Evolutionary conservation across 2,329 filamentous ascomycete species (phyloP), one percentile per base, ranked within the genome.

Genomic region (Geosmithia putterillii): DNA sequence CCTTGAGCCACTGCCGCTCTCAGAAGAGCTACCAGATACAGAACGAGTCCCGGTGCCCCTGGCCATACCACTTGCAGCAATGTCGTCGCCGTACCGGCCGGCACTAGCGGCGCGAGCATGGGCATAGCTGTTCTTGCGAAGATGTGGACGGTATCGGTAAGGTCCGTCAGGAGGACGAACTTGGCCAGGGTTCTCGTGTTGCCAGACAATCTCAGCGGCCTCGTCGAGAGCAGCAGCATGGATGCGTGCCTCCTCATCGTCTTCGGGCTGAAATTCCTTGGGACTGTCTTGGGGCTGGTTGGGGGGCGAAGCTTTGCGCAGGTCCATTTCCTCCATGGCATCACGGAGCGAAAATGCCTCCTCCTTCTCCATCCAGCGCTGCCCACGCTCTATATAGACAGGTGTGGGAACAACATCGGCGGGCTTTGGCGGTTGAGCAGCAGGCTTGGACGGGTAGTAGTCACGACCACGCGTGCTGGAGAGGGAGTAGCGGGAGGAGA

Each of bases 351-450:
- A 82, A 32, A 73, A 71, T 4, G 77, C 81, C 60, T 89, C 84
- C 55, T 87, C 82, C 58, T 83, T 85, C 58, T 89, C 84, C 75
- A 86, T 84, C 81, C 83, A 86, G 52, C 83, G 69, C 55, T 79
- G 76, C 17, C 81, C 82, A 45, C 79, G 74, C 59, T 88, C 84
- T 44, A 85, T 80, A 58, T 88, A 88, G 7, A 74, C 77, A 38
- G 77, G 69, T 46, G 72, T 83, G 7, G 79, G 75, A 15, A 82
- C 77, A 41, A 82, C 71, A 42, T 79, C 70, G 2, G 71, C 74
- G 2, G 77, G 73, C 48, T 68, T 78, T 45, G 78, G 54, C 14
- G 73, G 70, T 23, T 60, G 70, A 3, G 55, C 54, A 4, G 66
- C 52, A 8, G 57, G 51, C 18, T 58, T 60, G 32, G 65, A 59